Base-by-base conservation (phyloP, 2,329 filamentous ascomycete genomes). In the Phyllosticta citribraziliensis region DNA sequence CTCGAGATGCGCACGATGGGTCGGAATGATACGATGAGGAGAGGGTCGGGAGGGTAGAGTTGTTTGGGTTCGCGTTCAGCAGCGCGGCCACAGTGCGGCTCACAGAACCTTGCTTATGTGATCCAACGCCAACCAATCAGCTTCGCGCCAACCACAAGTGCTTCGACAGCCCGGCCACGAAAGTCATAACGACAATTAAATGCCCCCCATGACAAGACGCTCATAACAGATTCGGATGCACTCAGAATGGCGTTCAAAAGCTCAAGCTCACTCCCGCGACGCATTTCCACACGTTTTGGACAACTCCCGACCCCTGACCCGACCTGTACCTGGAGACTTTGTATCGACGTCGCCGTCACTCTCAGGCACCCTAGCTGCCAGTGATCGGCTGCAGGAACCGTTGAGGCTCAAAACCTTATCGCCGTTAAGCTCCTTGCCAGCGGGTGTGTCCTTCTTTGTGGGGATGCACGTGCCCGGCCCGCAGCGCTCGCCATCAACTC, bases 351-450 rank as follows among this genome's bases (percentile, higher is more conserved):
- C 56, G 56, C 35, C 60, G 57, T 56, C 58, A 56, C 56, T 61
- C 62, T 58, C 54, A 62, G 60, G 35, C 51, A 62, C 63, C 60
- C 60, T 56, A 64, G 63, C 63, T 61, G 47, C 60, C 63, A 63
- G 61, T 62, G 64, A 65, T 65, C 64, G 56, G 53, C 61, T 62
- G 64, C 64, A 65, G 64, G 64, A 62, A 65, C 64, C 55, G 50
- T 56, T 60, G 63, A 57, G 63, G 63, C 63, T 62, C 55, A 62
- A 63, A 65, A 59, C 57, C 63, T 65, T 63, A 63, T 60, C 57
- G 58, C 52, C 35, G 47, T 62, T 64, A 60, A 62, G 58, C 52
- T 62, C 55, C 58, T 40, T 58, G 63, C 61, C 64, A 55, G 57
- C 51, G 57, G 51, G 59, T 57, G 55, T 40, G 59, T 57, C 60